Evolutionary conservation across 1,139 yeast species (phyloP), one percentile per base, ranked within the genome.

Genomic region (Yamadazyma sp.): DNA sequence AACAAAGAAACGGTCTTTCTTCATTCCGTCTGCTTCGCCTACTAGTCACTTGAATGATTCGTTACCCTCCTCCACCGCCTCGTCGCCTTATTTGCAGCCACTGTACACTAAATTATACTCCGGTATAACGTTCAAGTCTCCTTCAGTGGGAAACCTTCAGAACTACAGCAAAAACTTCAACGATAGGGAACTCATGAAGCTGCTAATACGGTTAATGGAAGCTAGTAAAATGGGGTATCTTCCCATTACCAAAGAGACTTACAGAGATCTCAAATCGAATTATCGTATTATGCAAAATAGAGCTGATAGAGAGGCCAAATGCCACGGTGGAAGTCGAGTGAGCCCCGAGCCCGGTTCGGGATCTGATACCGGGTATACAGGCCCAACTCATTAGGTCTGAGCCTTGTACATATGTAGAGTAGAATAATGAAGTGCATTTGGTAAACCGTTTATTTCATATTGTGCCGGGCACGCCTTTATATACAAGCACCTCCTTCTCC

Each of bases 251-350:
- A 48, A 47, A 31, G 44, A 46, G 18, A 62, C 70, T 2, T 40
- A 61, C 12, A 50, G 53, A 26, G 70, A 65, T 38, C 55, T 65
- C 28, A 55, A 52, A 32, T 37, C 45, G 16, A 59, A 56, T 34
- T 45, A 62, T 22, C 47, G 47, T 20, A 44, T 41, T 13, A 40
- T 61, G 17, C 59, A 56, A 40, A 27, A 14, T 9, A 18, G 39
- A 20, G 27, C 24, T 7, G 43, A 37, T 12, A 12, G 15, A 21
- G 30, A 31, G 24, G 17, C 24, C 27, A 30, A 28, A 18, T 3
- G 25, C 7, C 23, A 23, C 10, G 22, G 22, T 15, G 31, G 22
- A 6, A 25, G 28, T 10, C 18, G 20, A 8, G 6, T 23, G 13
- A 27, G 29, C 12, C 29, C 29, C 10, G 20, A 16, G 6, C 20